These are phyloP conservation scores for Tremella yokohamensis DNA, from an alignment of 768 basidiomycete genomes.

Conservation along the genomic window DNA sequence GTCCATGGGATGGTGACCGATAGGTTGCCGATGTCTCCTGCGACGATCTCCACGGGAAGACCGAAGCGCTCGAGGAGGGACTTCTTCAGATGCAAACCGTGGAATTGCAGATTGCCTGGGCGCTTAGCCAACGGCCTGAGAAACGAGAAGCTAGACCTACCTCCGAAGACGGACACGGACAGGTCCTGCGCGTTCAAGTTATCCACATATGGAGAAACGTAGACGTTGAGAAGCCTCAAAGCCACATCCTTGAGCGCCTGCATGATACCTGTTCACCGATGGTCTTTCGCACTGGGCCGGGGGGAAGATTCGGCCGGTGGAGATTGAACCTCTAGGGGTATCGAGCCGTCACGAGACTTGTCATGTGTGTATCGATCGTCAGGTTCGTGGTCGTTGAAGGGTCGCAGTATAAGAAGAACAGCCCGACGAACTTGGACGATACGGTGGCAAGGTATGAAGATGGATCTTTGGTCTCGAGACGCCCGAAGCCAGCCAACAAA, in stretches of 20 bases:
- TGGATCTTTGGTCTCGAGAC: too few species aligned
- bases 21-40: slow-evolving; percentile 59
- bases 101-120: slow-evolving; percentile 54
- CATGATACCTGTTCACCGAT: slow-evolving; percentile 16
- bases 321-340: too few species aligned
- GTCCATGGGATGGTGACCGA: slow-evolving; percentile 47
- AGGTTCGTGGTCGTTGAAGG: too few species aligned
- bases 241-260: slow-evolving; percentile 42
- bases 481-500: too few species aligned
- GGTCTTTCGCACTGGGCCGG: too few species aligned
- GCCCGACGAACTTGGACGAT: too few species aligned
- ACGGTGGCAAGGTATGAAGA: too few species aligned
- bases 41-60: slow-evolving; percentile 87
- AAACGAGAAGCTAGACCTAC: slow-evolving; percentile 14
- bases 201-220: slow-evolving; percentile 91
- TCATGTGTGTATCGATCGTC: too few species aligned
- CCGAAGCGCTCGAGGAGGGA: slow-evolving; percentile 92
- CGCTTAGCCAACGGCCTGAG: slow-evolving; percentile 5
- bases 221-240: slow-evolving; percentile 65
- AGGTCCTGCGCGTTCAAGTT: slow-evolving; percentile 93
- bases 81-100: slow-evolving; percentile 81
- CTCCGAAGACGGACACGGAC: slow-evolving; percentile 62
- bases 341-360: too few species aligned
- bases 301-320: too few species aligned
- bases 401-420: too few species aligned